Conservation (phyloP, 306 rosid species). For the apple (Malus domestica) region DNA sequence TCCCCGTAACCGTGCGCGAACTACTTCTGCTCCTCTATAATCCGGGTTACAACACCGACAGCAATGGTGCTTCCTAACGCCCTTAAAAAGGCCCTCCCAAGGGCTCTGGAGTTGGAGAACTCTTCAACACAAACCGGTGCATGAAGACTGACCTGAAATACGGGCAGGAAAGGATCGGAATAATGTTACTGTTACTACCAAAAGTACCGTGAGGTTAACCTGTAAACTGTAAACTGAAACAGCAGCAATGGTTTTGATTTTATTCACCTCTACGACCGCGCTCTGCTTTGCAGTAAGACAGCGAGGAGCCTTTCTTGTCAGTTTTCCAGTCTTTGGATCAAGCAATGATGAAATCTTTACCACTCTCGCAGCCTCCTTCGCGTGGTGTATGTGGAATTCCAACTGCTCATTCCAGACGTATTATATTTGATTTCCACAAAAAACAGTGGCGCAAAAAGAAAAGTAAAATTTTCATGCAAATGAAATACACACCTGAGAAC, state of each 20-base stretch:
- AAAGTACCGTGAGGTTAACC: background rate
- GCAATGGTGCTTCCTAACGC: conserved; percentile 74
- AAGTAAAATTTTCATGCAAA: background rate
- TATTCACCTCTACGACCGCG: conserved; percentile 81
- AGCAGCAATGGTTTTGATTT: background rate
- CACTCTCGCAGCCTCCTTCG: conserved; percentile 77
- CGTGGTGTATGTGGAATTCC: conserved; percentile 88
- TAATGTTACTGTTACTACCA: background rate
- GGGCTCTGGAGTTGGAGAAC: conserved; percentile 62
- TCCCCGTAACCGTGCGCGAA: background rate
- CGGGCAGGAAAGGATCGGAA: background rate
- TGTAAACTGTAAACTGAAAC: background rate
- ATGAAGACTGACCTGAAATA: conserved; percentile 56
- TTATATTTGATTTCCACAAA: background rate
- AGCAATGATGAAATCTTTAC: conserved; percentile 58
- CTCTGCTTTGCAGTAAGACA: conserved; percentile 78
- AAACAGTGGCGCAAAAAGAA: background rate
- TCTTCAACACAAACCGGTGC: conserved; percentile 72
- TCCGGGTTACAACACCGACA: conserved; percentile 67
- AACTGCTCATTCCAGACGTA: conserved; percentile 42
- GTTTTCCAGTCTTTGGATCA: conserved; percentile 85
- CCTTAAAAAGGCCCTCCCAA: conserved; percentile 83
- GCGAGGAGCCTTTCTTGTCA: conserved; percentile 74
- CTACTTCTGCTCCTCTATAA: conserved; percentile 44
- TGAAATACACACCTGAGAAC: conserved; percentile 64